Base-by-base conservation (phyloP, 306 rosid genomes). In the Begonia peltatifolia region DNA sequence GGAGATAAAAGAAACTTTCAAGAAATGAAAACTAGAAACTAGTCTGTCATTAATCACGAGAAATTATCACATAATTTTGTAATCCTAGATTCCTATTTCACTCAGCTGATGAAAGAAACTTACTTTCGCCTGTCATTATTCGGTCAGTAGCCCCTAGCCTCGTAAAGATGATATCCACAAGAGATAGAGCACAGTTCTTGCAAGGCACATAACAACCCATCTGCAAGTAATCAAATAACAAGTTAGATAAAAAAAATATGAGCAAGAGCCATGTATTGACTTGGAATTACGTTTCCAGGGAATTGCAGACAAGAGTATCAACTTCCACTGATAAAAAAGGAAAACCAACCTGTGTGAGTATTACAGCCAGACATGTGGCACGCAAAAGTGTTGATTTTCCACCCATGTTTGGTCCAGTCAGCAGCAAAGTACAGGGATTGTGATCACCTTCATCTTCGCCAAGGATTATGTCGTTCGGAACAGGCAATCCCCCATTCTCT, bases 321-420 rank as follows among this genome's bases (percentile, higher is more conserved):
- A 30, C 38, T 30, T 30, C 8, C 5, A 2, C 20, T 47, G 10
- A 44, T 7, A 14, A 46, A 46, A 48, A 35, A 35, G 57, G 42
- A 66, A 66, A 46, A 53, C 52, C 20, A 68, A 87, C 97, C 97
- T 89, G 97, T 58, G 95, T 93, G 66, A 89, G 77, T 43, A 89
- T 76, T 61, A 85, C 94, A 72, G 97, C 90, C 48, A 89, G 71
- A 72, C 97, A 89, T 11, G 97, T 79, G 53, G 94, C 80, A 58
- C 97, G 97, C 59, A 89, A 57, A 66, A 89, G 94, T 17, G 97
- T 89, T 54, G 97, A 89, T 68, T 89, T 89, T 47, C 97, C 95
- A 53, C 97, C 97, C 97, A 89, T 89, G 72, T 89, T 89, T 41
- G 97, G 97, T 55, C 97, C 97, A 12, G 97, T 89, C 56, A 89